Evolutionary conservation across 2,329 filamentous ascomycete genomes (phyloP), one percentile per base, ranked within the genome.

Genomic region (Teratosphaeria viscida): DNA sequence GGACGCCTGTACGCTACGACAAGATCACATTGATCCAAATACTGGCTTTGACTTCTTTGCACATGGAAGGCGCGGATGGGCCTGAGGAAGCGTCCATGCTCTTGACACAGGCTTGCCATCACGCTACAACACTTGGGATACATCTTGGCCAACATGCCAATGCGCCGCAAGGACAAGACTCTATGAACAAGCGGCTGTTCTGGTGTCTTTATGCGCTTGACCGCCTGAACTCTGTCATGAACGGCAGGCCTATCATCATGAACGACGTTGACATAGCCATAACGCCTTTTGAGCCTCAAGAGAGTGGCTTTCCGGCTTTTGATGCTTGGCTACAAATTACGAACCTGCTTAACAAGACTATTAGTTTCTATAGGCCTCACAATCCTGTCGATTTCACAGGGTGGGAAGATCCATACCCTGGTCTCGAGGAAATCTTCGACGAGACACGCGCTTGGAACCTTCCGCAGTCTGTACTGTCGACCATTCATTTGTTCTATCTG

Each of bases 401-500:
- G 1, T 78, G 77, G 76, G 78, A 80, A 64, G 73, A 77, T 32
- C 73, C 75, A 59, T 77, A 77, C 61, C 64, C 77, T n/a, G 73
- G 75, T 3, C 75, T 78, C 49, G 76, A 77, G 61, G 75, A 76
- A 57, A 74, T 79, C 64, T 70, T 78, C 5, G 74, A 66, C 43
- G 72, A 57, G 66, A 73, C 60, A 67, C 68, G 23, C 68, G 74
- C 57, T 69, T 77, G 61, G 75, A 70, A 67, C 59, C 73, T 59
- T 63, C 74, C 60, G 64, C 70, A 54, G 66, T 72, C 53, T 67
- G 73, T 63, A 66, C 75, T 73, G 67, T 73, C 75, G 14, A 73
- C 82, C 5, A 69, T 84, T 7, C 82, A 83, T 59, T 68, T 84
- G 2, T 82, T 79, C 67, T 83, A 84, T 60, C 79, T 83, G 64